These are phyloP conservation scores for Hippophae rhamnoides DNA, from an alignment of 306 rosid species.

Conservation along the genomic window DNA sequence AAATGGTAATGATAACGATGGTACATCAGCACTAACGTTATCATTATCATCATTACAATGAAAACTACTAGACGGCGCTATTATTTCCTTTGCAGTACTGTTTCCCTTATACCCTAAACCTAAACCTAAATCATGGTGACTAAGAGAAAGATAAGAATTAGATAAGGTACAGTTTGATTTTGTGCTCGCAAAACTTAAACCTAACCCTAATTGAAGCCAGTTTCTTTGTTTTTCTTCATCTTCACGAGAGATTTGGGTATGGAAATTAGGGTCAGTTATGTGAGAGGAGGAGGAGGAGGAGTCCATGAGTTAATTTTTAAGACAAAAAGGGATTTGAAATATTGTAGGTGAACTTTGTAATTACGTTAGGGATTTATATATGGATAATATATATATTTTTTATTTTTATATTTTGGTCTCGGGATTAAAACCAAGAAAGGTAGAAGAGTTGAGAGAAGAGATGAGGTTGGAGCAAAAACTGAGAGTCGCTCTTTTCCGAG, in stretches of 20 bases:
- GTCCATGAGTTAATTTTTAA: not conserved
- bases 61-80: not conserved
- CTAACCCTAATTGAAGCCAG: conserved; percentile 39
- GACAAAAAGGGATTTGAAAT: too few species aligned
- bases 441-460: too few species aligned
- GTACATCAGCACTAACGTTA: too few species aligned
- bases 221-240: not conserved
- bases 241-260: not conserved
- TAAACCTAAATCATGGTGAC: conserved; percentile 1
- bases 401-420: too few species aligned
- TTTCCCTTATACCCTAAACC: not conserved
- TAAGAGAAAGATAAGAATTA: not conserved
- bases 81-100: not conserved
- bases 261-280: not conserved
- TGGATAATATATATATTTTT: too few species aligned
- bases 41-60: too few species aligned
- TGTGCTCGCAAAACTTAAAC: conserved; percentile 16
- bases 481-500: too few species aligned
- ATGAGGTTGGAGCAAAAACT: too few species aligned
- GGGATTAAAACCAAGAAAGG: too few species aligned
- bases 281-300: conserved; percentile 1
- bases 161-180: conserved; percentile 10
- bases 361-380: too few species aligned
- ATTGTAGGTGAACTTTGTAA: too few species aligned
- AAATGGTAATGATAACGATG: too few species aligned